Base-by-base conservation (phyloP, 164 flowering plant species). In the Vitis rupestris region DNA sequence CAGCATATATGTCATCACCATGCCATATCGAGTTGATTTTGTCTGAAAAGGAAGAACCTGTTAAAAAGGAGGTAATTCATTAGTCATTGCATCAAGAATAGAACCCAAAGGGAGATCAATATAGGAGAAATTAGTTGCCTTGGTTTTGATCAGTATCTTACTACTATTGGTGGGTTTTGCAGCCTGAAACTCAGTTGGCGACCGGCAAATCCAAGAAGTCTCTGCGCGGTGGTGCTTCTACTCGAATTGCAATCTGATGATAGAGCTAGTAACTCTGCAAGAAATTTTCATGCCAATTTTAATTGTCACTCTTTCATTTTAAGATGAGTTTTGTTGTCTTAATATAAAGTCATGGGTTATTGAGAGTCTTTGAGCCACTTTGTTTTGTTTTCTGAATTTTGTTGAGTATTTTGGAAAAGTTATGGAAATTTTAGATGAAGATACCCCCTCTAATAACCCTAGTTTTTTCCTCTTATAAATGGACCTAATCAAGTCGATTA, bases 1-100 rank as follows among this genome's bases (percentile, higher is more conserved):
- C 93, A 91, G 98, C 97, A 4, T 93, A 93, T 64, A 93, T 93
- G 98, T 91, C 97, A 7, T 86, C 91, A 11, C 97, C 97, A 0
- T 93, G 98, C 80, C 98, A 93, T 70, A 93, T 93, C 62, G 98
- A 93, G 81, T 76, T 93, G 86, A 81, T 77, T 47, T 77, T 93
- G 76, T 91, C 97, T 1, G 97, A 93, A 71, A 93, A 93, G 74
- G 98, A 93, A 75, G 98, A 87, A 62, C 77, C 90, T 1, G 97
- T 93, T 9, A 88, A 86, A 77, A 93, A 87, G 67, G 97, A 92
- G 95, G 97, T 92, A 83, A 71, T 72, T 47, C 16, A 12, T 27
- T 3, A 10, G 2, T 14, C 11, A 5, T 15, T 54, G 8, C 27
- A 15, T 6, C 10, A 50, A 56, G n/a, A 11, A 37, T 37, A 37